Base-by-base conservation (phyloP, 352 stramenopile genomes). In the Pythium diclinum region DNA sequence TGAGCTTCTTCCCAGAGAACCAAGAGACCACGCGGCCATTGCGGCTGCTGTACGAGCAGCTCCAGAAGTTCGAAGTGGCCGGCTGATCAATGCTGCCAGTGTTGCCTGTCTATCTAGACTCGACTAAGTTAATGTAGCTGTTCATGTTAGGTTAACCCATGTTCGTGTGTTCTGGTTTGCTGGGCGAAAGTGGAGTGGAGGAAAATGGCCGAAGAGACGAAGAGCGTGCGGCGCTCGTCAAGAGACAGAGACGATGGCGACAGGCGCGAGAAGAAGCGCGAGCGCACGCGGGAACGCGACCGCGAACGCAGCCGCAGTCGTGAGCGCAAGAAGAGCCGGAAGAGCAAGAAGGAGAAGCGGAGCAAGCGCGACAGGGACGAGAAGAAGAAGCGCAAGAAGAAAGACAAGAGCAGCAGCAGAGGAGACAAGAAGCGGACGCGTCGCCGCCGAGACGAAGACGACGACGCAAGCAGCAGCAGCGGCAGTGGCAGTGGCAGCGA, bases 1-100 rank as follows among this genome's bases (percentile, higher is more conserved):
- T 95, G 33, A 94, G 87, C 67, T 95, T 88, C 64, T 95, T 94
- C 63, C 85, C 87, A 0, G 87, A 94, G 56, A 94, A 87, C 67
- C 87, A 95, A 65, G 85, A 92, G 67, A 77, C 85, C 7, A 94
- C 82, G 25, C 71, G 88, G 28, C 84, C 87, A 13, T 72, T 95
- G 47, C 79, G 85, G 42, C 82, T 91, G 56, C 68, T 94, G 28
- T 91, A 94, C 63, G 85, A 92, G 54, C 81, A 88, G 65, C 76
- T 95, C 36, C 77, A 86, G 49, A 87, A 82, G 63, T 92, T 91
- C 33, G 86, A 93, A 61, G 46, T 60, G n/a, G 47, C 61, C 9
- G 48, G 16, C 2, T 56, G 55, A 25, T n/a, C 10, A 16, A 21
- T 25, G n/a, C 3, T 17, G 16, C 4, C 23, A 52, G 33, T 46